Percentiles rank a stretch among this genome's conserved stretches.
phyloP scores from a whole-genome alignment of 2,329 filamentous ascomycete genomes.

The Verticillium tricorpus region DNA sequence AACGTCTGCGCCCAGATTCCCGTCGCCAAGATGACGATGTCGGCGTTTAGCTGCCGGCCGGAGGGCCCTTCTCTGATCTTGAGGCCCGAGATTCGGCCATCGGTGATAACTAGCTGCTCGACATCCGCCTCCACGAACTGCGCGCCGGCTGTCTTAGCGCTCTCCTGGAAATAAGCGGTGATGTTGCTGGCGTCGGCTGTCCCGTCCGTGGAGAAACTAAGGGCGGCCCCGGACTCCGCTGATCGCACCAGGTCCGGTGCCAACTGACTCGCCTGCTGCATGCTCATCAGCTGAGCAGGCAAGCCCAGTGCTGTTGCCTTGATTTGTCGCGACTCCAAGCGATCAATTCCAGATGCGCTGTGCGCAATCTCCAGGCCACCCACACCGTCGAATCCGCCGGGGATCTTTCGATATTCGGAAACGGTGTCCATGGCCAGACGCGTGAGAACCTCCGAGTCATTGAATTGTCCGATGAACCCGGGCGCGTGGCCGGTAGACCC shows the following conservation, averaged over 20 bases:
- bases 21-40: conserved; percentile 3
- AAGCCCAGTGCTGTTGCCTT: not conserved
- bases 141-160: not conserved
- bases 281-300: not conserved
- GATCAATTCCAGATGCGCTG: not conserved
- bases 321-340: not conserved
- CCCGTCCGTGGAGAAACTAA: conserved; percentile 3
- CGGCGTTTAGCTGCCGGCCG: not conserved
- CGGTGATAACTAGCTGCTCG: not conserved
- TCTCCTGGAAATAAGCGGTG: conserved; percentile 4
- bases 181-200: conserved; percentile 3
- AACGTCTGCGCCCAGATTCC: conserved; percentile 5
- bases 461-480: conserved; percentile 6
- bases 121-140: not conserved
- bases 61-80: not conserved
- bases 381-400: conserved; percentile 3
- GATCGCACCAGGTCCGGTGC: conserved; percentile 4
- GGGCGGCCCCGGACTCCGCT: not conserved
- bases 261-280: not conserved
- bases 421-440: conserved; percentile 3
- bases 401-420: conserved; percentile 4
- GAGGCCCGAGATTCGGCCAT: not conserved
- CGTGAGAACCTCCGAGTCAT: conserved; percentile 6
- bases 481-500: conserved; percentile 8
- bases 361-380: conserved; percentile 4